Base-by-base conservation (phyloP, 805 yeast genomes). In the Monosporozyma unispora region DNA sequence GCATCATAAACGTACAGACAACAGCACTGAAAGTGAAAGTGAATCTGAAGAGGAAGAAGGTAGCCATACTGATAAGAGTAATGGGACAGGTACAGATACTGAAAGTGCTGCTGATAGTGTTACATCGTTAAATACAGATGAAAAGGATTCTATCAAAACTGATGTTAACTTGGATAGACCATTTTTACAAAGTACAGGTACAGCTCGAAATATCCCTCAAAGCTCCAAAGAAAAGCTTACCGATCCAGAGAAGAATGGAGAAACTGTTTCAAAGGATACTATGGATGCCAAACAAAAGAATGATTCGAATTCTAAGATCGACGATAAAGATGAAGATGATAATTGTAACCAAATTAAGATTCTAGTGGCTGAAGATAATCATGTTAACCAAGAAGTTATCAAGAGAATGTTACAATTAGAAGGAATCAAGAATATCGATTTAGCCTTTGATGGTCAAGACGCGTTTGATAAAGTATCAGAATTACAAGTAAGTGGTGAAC, bases 361-460 rank as follows among this genome's bases (percentile, higher is more conserved):
- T 21, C 71, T 93, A 44, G 91, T 93, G 14, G 98, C 96, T 0
- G 99, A 93, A 62, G 99, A 93, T 60, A 93, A 93, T 61, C 71
- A 76, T 55, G 97, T 93, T 9, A 93, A 93, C 63, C 98, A 91
- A 65, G 96, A 90, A 67, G 97, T 93, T 19, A 86, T 91, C 61
- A 80, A 77, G 58, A 71, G 98, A 48, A 90, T 93, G 96, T 71
- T 93, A 52, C 77, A 76, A 47, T 70, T 93, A 19, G 97, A 93
- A 68, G 96, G 96, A 0, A 77, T 86, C 52, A 68, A 66, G 1
- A 77, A 81, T 54, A 75, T 93, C 42, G 79, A 80, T 2, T 70
- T 91, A 61, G 97, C 96, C 0, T 80, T 85, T 55, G 96, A 93
- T 67, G 99, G 99, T 18, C 79, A 79, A 33, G 96, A 90, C 53